Evolutionary conservation across 2,329 filamentous ascomycete genomes (phyloP), one percentile per base, ranked within the genome.

Genomic region (Teratosphaeria zuluensis): DNA sequence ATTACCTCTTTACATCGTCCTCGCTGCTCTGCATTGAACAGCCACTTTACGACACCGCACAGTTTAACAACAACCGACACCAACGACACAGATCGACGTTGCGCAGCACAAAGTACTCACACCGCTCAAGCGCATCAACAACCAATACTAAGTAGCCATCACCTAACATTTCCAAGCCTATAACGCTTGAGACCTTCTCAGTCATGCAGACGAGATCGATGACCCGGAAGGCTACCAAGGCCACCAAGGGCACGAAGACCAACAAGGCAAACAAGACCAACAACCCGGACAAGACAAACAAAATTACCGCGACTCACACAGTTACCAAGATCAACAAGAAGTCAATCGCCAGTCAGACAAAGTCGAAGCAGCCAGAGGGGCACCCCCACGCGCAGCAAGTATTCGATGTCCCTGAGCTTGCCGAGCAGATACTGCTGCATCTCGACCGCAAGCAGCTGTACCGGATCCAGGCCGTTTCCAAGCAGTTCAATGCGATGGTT

Each of bases 361-460:
- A 42, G 35, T 3, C 5, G 3, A 6, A 42, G 35, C 35, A 5
- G 35, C 14, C 12, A 16, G 12, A 42, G 12, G n/a, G 3, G 14
- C 12, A 5, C 11, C 8, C 8, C 35, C 12, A 42, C 35, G n/a
- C 16, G 8, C 6, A 19, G 42, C 16, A 9, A 3, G 51, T 58
- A 14, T 59, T 59, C 56, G 31, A 12, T 48, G 56, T 56, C n/a
- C 14, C 42, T 5, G 58, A 59, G 48, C 53, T 62, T 11, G 33
- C 54, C 12, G 60, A 62, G 53, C 32, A 28, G 30, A 62, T 62
- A 3, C 58, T 59, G 1, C 35, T 33, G 3, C 12, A 42, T 8
- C 51, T 52, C 14, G 30, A 56, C 31, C 51, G 38, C 35, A 8
- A 7, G 6, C 16, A 56, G 35, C 35, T 56, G 14, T 48, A 16